Evolutionary conservation across 306 rosid genomes (phyloP), one percentile per base, ranked within the genome.

Genomic region (Rosa rugosa): DNA sequence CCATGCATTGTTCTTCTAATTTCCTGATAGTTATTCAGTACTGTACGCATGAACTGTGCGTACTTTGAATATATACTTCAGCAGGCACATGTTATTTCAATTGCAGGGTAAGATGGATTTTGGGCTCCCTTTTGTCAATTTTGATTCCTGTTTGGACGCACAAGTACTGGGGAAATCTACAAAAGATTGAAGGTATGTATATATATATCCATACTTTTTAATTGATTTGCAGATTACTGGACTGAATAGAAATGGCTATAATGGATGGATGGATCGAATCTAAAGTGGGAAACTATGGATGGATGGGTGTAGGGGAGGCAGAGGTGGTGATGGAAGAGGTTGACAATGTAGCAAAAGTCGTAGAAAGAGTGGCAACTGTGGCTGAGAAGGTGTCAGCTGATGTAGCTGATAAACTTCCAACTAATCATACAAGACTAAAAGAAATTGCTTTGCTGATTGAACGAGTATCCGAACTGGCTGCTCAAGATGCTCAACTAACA

Each of bases 401-500:
- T 25, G 79, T 83, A 9, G 88, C 81, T 45, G 89, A 92, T 49
- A 81, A 27, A 50, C 84, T 90, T 74, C 88, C 94, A 1, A 80
- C 60, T 54, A 4, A 81, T 18, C 75, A 87, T 46, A 67, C 80
- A 17, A 87, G 80, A 7, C 83, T 92, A 4, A 85, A 87, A 40
- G 73, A 84, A 73, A 87, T 69, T 36, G 91, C 85, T 66, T 38
- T 84, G 79, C n/a, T 75, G 4, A 81, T 88, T 1, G 89, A 92
- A 80, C 62, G 4, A 22, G 76, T 85, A n/a, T 84, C 94, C 76
- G 20, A 88, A 87, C 76, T 79, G 44, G 87, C 69, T 45, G 82
- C 73, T 71, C 88, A 89, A 75, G 94, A 79, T 82, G 97, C 94
- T 54, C 85, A 89, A 67, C 5, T 80, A 20, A 71, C 92, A 40